Percentiles rank a stretch among this genome's conserved stretches.
phyloP scores from a whole-genome alignment of 1,139 yeast species.

The Blastobotrys petasosporus region DNA sequence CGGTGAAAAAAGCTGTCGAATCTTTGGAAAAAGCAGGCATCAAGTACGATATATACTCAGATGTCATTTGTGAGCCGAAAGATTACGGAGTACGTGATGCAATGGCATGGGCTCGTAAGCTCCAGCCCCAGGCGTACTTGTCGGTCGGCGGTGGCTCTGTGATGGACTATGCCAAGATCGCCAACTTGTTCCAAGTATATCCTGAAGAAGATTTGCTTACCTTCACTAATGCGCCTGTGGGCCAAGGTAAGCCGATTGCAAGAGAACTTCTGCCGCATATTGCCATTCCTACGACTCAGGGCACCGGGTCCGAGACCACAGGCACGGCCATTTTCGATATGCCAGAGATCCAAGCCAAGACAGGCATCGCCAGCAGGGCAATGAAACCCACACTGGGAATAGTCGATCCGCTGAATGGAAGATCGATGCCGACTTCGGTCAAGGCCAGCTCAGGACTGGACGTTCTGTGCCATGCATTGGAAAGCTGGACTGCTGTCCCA shows the following conservation, averaged over 20 bases:
- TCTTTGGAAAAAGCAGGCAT: conserved; percentile 36
- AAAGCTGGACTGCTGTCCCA: conserved; percentile 41
- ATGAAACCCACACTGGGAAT: conserved; percentile 37
- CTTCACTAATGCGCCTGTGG: conserved; percentile 40
- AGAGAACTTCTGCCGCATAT: conserved; percentile 35
- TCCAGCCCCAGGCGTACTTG: conserved; percentile 36
- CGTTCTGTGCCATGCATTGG: conserved; percentile 42
- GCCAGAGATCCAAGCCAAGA: conserved; percentile 32
- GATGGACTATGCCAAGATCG: conserved; percentile 39
- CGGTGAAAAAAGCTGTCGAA: conserved; percentile 33
- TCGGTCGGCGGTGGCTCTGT: conserved; percentile 42
- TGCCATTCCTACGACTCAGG: conserved; percentile 43
- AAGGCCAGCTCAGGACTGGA: conserved; percentile 42
- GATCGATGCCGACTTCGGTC: conserved; percentile 40
- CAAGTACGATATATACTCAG: conserved; percentile 34
- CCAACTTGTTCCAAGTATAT: conserved; percentile 36
- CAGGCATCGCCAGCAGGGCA: conserved; percentile 39
- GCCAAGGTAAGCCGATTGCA: conserved; percentile 37
- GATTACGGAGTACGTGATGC: conserved; percentile 37
- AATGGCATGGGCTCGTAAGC: conserved; percentile 35
- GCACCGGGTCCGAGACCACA: conserved; percentile 43
- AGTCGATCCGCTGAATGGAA: conserved; percentile 40
- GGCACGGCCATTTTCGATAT: conserved; percentile 40
- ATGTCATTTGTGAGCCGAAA: conserved; percentile 39
- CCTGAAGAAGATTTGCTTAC: conserved; percentile 37